phyloP scores from a whole-genome alignment of 495 filamentous ascomycete genomes.

The Poronia punctata region DNA sequence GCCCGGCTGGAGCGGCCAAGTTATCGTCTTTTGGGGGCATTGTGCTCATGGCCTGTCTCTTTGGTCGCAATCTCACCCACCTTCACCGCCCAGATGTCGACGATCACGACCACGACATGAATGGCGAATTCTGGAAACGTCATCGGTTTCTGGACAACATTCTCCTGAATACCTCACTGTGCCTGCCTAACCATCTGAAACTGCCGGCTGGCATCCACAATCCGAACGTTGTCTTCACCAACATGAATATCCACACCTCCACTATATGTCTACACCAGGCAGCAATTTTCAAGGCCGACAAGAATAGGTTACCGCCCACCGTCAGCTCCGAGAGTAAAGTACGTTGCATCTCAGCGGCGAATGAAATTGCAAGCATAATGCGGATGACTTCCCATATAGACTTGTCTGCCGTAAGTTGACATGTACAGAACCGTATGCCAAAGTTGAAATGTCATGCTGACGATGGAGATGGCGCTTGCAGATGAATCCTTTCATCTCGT shows the following conservation, averaged over 20 bases:
- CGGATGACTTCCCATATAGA: constrained; percentile 89
- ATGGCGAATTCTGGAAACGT: constrained; percentile 93
- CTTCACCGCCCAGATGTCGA: constrained; percentile 82
- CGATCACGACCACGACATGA: constrained; percentile 79
- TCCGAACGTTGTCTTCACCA: constrained; percentile 87
- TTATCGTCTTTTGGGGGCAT: constrained; percentile 78
- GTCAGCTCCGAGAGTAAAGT: constrained; percentile 85
- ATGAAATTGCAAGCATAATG: constrained; percentile 96
- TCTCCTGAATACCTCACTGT: constrained; percentile 75
- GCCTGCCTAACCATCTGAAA: constrained; percentile 75
- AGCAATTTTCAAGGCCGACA: constrained; percentile 94
- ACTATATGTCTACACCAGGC: constrained; percentile 97
- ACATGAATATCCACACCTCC: constrained; percentile 94
- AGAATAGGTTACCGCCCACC: constrained; percentile 67
- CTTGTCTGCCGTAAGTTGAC: constrained; percentile 60
- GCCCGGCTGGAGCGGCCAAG: constrained; percentile 58
- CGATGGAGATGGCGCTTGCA: no score
- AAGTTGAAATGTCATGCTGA: background rate
- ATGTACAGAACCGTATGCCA: constrained; percentile 10
- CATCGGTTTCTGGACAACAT: constrained; percentile 87
- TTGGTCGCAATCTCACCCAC: constrained; percentile 91
- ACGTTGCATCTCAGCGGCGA: constrained; percentile 85
- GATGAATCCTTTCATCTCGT: constrained; percentile 96
- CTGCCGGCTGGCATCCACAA: constrained; percentile 69
- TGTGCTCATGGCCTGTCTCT: constrained; percentile 75